Conservation (phyloP, 257 asterid genomes). For the Catharanthus roseus region DNA sequence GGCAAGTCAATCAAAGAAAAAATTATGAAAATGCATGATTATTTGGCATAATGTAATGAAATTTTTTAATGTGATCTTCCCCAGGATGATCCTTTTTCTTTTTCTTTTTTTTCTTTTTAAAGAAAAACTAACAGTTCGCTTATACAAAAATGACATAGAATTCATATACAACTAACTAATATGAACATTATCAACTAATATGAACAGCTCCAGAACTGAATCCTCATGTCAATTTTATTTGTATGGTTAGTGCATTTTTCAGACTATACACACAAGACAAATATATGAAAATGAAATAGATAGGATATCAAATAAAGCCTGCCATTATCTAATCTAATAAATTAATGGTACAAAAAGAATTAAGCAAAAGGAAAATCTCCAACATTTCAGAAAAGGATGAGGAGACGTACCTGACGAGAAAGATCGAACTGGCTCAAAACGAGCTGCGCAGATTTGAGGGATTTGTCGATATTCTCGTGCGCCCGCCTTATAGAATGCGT, state of each 20-base stretch:
- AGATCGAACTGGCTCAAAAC: constrained; percentile 73
- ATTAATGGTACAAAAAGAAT: too few relatives aligned
- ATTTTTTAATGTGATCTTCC: neutral
- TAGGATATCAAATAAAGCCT: too few relatives aligned
- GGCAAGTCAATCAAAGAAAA: neutral
- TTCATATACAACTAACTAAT: neutral
- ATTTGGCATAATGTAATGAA: neutral
- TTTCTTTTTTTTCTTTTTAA: too few relatives aligned
- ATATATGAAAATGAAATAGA: too few relatives aligned
- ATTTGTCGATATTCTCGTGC: constrained; percentile 82
- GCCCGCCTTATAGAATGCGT: constrained; percentile 92
- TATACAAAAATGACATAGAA: neutral
- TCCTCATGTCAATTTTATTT: too few relatives aligned
- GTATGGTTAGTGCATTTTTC: neutral
- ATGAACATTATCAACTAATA: neutral
- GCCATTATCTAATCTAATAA: too few relatives aligned
- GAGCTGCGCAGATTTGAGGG: constrained; percentile 65
- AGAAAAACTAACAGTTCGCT: neutral
- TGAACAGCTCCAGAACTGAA: too few relatives aligned
- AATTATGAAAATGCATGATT: neutral
- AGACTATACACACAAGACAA: too few relatives aligned
- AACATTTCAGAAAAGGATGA: neutral
- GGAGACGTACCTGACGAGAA: constrained; percentile 59
- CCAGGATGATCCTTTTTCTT: neutral
- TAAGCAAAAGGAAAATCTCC: neutral